Evolutionary conservation across 1,284 basidiomycete genomes (phyloP).

Genomic region (Ceratobasidium theobromae): DNA sequence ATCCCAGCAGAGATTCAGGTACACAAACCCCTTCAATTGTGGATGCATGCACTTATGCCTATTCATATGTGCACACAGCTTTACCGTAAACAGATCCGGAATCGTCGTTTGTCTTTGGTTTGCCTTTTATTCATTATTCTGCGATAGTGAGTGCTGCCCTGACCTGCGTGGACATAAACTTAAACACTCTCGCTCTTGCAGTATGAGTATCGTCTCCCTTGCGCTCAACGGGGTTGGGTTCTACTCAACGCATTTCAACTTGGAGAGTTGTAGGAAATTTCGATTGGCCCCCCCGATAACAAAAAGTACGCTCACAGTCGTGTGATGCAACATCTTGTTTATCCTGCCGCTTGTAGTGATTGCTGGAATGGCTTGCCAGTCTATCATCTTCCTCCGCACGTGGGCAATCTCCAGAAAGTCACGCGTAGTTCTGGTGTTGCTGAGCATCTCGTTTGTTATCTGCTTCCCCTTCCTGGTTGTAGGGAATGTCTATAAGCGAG

Average conservation of each 20-base stretch:
- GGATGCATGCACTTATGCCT: background rate
- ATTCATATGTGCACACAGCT: background rate
- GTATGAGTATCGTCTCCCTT: constrained; percentile 20
- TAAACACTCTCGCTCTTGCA: background rate
- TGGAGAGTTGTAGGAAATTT: background rate
- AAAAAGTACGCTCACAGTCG: constrained; percentile 3
- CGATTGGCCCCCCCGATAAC: constrained; percentile 25
- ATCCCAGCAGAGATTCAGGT: constrained; percentile 30
- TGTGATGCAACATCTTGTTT: background rate
- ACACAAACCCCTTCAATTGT: background rate
- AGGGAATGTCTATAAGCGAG: constrained; percentile 18
- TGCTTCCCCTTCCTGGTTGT: constrained; percentile 19
- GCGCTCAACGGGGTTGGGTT: constrained; percentile 19
- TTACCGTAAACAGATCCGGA: constrained; percentile 24
- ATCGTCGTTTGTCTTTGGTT: constrained; percentile 15
- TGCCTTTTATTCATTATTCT: constrained; percentile 23
- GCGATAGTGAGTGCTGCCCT: constrained; percentile 10
- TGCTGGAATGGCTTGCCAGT: constrained; percentile 25
- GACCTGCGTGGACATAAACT: background rate
- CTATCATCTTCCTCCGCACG: constrained; percentile 30
- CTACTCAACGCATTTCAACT: constrained; percentile 7
- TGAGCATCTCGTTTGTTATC: constrained; percentile 12
- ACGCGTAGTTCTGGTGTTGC: constrained; percentile 13
- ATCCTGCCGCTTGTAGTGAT: background rate
- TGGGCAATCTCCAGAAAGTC: constrained; percentile 29